phyloP scores from a whole-genome alignment of 495 filamentous ascomycete genomes.

The Peziza echinospora region DNA sequence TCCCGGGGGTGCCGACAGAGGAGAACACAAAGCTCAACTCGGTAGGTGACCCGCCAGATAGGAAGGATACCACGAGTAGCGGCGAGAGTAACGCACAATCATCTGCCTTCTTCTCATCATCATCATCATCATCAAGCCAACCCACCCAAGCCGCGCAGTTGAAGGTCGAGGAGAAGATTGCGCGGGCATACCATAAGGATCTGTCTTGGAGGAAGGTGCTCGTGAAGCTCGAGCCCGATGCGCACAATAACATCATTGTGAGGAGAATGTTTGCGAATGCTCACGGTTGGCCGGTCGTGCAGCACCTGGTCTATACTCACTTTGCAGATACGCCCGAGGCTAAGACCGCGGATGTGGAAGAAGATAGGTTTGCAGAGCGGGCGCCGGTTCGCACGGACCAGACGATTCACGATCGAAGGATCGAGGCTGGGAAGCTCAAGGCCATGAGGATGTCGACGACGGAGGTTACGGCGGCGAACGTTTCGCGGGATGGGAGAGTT shows the following conservation, averaged over 20 bases:
- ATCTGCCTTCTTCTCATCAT: neutral
- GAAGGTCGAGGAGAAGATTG: constrained; percentile 92
- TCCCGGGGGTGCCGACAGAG: neutral
- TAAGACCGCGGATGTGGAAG: constrained; percentile 32
- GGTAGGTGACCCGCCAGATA: neutral
- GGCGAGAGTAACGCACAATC: neutral
- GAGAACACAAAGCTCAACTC: neutral
- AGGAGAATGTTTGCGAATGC: constrained; percentile 91
- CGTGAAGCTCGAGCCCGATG: constrained; percentile 85
- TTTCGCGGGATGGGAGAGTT: neutral
- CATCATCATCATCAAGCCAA: neutral
- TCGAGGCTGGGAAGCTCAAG: too few species aligned
- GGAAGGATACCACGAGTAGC: neutral
- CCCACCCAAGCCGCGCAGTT: constrained; percentile 28
- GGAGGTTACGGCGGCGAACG: too few species aligned
- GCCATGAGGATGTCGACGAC: too few species aligned
- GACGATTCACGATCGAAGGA: too few species aligned
- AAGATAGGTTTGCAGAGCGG: too few species aligned
- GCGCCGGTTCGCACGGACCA: too few species aligned
- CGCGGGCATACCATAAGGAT: constrained; percentile 74
- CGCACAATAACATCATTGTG: constrained; percentile 95
- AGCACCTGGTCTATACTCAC: constrained; percentile 83
- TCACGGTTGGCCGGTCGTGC: constrained; percentile 89
- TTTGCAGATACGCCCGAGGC: constrained; percentile 49
- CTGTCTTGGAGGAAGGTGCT: constrained; percentile 91